Conservation (phyloP, 768 basidiomycete species). For the Pholiota conissans region DNA sequence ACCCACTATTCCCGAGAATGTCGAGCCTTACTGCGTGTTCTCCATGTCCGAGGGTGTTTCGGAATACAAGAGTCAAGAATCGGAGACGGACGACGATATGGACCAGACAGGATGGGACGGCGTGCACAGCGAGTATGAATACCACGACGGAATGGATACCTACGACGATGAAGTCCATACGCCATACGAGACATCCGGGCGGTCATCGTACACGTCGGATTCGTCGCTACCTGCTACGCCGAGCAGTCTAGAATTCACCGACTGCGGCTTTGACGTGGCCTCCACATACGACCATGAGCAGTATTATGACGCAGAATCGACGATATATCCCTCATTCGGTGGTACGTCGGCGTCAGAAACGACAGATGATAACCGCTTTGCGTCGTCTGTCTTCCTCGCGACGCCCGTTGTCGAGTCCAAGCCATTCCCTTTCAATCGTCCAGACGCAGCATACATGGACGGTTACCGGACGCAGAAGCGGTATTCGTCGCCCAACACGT, state of each 20-base stretch:
- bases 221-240: constrained; percentile 20
- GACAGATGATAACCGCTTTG: constrained; percentile 22
- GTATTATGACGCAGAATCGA: constrained; percentile 14
- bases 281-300: constrained; percentile 9
- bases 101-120: constrained; percentile 11
- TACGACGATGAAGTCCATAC: constrained; percentile 11
- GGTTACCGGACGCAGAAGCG: constrained; percentile 22
- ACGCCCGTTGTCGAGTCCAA: constrained; percentile 21
- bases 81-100: constrained; percentile 9
- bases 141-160: constrained; percentile 11
- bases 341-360: constrained; percentile 11
- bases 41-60: constrained; percentile 14
- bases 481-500: constrained; percentile 26
- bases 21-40: constrained; percentile 22
- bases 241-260: constrained; percentile 12
- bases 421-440: constrained; percentile 14
- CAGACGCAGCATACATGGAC: constrained; percentile 13
- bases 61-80: constrained; percentile 14
- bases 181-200: constrained; percentile 14
- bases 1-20: constrained; percentile 17
- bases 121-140: constrained; percentile 6
- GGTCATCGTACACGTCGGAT: constrained; percentile 21
- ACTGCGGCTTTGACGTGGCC: constrained; percentile 10
- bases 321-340: constrained; percentile 13
- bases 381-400: constrained; percentile 23